Percentiles rank a stretch among this genome's conserved stretches.
phyloP scores from a whole-genome alignment of 345 rosid species.

The Mercurialis annua region DNA sequence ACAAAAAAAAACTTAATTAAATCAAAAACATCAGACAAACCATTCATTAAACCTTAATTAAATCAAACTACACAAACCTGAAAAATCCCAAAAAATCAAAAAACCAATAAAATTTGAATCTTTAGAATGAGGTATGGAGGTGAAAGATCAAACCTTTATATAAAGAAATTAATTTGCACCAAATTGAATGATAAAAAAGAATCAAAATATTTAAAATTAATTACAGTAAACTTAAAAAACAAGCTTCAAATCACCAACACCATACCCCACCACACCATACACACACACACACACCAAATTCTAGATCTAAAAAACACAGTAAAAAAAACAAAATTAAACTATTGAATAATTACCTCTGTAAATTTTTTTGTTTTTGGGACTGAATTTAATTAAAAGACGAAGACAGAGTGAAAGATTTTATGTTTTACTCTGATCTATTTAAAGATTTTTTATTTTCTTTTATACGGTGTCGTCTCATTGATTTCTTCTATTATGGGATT shows the following conservation, averaged over 20 bases:
- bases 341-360: neutral
- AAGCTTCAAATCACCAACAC: constrained; percentile 30
- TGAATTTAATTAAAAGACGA: neutral
- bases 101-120: neutral
- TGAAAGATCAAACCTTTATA: constrained; percentile 24
- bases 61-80: neutral
- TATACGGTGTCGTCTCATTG: neutral
- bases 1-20: constrained; percentile 1
- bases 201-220: neutral
- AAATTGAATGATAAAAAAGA: neutral
- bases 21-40: neutral
- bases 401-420: neutral
- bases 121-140: neutral
- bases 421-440: neutral
- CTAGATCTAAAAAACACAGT: constrained; percentile 37
- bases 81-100: neutral
- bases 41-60: neutral
- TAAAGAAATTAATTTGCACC: constrained; percentile 16
- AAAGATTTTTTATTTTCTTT: neutral
- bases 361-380: neutral
- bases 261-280: constrained; percentile 20
- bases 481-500: neutral
- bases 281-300: too few relatives aligned
- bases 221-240: constrained; percentile 26
- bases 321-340: neutral